Conservation (phyloP, 345 rosid species). For the Pugionium dolabratum region DNA sequence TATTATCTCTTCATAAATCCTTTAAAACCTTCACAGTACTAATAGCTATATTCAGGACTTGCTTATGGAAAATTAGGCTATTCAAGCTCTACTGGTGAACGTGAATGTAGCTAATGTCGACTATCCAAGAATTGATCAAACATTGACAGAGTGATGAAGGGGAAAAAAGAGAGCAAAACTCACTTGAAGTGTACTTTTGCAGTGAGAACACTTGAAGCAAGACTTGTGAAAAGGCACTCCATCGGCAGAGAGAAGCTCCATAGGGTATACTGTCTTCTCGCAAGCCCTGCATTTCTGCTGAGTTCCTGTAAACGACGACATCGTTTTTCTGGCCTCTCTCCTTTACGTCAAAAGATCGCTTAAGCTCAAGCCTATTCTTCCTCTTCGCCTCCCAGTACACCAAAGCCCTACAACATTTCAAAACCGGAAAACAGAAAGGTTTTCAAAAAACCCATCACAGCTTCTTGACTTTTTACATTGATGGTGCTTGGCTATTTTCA, state of each 20-base stretch:
- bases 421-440: slow-evolving; percentile 17
- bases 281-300: slow-evolving; percentile 82
- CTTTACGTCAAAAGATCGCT: slow-evolving; percentile 33
- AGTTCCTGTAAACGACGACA: slow-evolving; percentile 78
- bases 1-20: background rate
- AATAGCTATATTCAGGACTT: background rate
- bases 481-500: background rate
- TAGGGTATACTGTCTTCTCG: slow-evolving; percentile 67
- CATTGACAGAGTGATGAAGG: background rate
- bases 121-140: background rate
- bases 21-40: slow-evolving; percentile 1
- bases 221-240: slow-evolving; percentile 79
- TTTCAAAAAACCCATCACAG: background rate
- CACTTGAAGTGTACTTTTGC: slow-evolving; percentile 68
- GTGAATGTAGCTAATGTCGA: background rate
- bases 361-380: slow-evolving; percentile 16
- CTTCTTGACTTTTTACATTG: slow-evolving; percentile 10
- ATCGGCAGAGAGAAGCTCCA: slow-evolving; percentile 71
- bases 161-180: background rate
- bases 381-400: slow-evolving; percentile 20
- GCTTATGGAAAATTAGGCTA: background rate
- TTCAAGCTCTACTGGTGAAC: slow-evolving; percentile 1
- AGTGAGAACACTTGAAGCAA: slow-evolving; percentile 86
- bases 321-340: slow-evolving; percentile 29
- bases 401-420: slow-evolving; percentile 19